phyloP scores from a whole-genome alignment of 1,139 yeast genomes.

The Yamadazyma dendronema region DNA sequence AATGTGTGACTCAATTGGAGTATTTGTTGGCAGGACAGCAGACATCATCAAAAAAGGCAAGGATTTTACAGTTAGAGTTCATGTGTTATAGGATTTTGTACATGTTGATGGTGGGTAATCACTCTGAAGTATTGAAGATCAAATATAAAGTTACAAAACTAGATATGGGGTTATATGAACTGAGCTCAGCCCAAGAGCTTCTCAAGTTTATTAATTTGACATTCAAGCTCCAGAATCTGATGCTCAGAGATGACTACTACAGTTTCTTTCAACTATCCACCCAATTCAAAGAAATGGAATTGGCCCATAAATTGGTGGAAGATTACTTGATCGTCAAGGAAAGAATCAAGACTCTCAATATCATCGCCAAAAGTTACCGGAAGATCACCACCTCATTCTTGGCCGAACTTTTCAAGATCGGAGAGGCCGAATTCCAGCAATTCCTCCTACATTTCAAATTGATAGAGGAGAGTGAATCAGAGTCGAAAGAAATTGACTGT shows the following conservation, averaged over 20 bases:
- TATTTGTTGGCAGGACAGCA: conserved; percentile 48
- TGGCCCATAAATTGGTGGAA: conserved; percentile 29
- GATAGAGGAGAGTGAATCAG: conserved; percentile 29
- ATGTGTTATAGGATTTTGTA: conserved; percentile 75
- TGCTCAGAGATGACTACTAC: conserved; percentile 49
- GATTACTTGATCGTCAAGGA: conserved; percentile 52
- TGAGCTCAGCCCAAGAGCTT: conserved; percentile 10
- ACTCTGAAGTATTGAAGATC: conserved; percentile 43
- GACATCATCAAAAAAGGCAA: conserved; percentile 9
- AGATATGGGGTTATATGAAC: conserved; percentile 6
- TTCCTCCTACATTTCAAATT: conserved; percentile 47
- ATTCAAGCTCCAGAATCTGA: conserved; percentile 23
- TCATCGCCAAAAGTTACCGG: conserved; percentile 60
- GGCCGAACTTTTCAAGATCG: conserved; percentile 47
- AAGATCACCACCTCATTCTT: conserved; percentile 50
- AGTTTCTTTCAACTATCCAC: conserved; percentile 46
- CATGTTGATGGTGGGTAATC: conserved; percentile 73
- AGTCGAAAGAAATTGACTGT: conserved; percentile 36
- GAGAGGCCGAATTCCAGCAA: conserved; percentile 16
- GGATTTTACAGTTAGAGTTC: conserved; percentile 54
- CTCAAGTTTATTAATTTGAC: conserved; percentile 23
- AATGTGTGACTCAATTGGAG: conserved; percentile 82
- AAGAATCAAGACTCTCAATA: conserved; percentile 57
- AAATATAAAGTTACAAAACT: conserved; percentile 23
- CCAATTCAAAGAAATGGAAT: conserved; percentile 15